Conservation (phyloP, 768 basidiomycete species). For the Tylopilus balloui region DNA sequence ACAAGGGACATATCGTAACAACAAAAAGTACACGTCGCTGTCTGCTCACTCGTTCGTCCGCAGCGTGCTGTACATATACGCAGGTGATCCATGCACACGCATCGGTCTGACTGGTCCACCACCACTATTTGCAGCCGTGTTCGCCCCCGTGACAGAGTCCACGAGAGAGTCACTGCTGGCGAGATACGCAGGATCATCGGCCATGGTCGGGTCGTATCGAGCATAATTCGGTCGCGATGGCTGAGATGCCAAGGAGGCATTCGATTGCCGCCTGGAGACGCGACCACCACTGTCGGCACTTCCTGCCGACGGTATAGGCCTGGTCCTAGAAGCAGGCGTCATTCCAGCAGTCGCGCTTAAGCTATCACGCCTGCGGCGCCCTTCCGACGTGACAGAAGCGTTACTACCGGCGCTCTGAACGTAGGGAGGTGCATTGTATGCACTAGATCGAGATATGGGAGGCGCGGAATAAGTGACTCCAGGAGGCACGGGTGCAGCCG, state of each 20-base stretch:
- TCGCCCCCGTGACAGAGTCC: slow-evolving; percentile 23
- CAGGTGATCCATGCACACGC: slow-evolving; percentile 20
- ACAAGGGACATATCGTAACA: slow-evolving; percentile 10
- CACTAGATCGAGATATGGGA: slow-evolving; percentile 26
- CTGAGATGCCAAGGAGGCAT: slow-evolving; percentile 19
- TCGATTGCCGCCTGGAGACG: slow-evolving; percentile 23
- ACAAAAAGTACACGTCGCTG: not conserved
- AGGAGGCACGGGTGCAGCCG: slow-evolving; percentile 23
- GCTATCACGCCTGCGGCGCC: slow-evolving; percentile 24
- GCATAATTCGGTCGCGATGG: slow-evolving; percentile 11
- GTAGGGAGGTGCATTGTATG: slow-evolving; percentile 3
- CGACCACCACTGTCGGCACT: slow-evolving; percentile 10
- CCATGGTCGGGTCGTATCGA: slow-evolving; percentile 21
- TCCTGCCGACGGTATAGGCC: slow-evolving; percentile 11
- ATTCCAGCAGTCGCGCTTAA: slow-evolving; percentile 22
- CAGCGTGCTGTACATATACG: slow-evolving; percentile 15
- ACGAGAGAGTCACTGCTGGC: slow-evolving; percentile 26
- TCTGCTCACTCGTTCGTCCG: slow-evolving; percentile 11
- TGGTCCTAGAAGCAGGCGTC: slow-evolving; percentile 16
- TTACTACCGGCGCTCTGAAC: slow-evolving; percentile 10
- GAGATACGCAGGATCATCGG: slow-evolving; percentile 27
- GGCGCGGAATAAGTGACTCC: slow-evolving; percentile 27
- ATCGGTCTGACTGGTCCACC: slow-evolving; percentile 17
- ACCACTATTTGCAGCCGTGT: slow-evolving; percentile 24
- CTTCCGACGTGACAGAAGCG: slow-evolving; percentile 23